Base-by-base conservation (phyloP, 139 green algal genomes). In the Coelastrella sp. region DNA sequence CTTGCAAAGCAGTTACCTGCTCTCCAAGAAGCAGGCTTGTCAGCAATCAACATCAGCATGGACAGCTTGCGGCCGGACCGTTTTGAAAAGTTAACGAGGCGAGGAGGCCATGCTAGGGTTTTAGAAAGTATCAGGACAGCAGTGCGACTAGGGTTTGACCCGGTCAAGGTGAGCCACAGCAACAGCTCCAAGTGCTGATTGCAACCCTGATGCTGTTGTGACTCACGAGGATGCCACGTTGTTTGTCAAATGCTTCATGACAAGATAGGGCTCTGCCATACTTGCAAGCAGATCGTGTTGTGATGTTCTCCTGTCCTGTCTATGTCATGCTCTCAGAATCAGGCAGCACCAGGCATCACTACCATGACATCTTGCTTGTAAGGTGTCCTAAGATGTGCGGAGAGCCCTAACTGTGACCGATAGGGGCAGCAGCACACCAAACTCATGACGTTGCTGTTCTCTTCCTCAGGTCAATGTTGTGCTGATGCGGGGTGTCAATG, bases 381-480 rank as follows among this genome's bases (percentile, higher is more conserved):
- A n/a, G n/a, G n/a, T n/a, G n/a, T n/a, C n/a, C n/a, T n/a, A n/a
- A n/a, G n/a, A n/a, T n/a, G n/a, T 57, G 32, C 25, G 5, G 5
- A 27, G 35, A 38, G 3, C n/a, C 13, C 34, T 15, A 32, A 23
- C 69, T 78, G 17, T 23, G 48, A 15, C 69, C 38, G 40, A n/a
- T n/a, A n/a, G n/a, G n/a, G n/a, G n/a, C n/a, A n/a, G n/a, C n/a
- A n/a, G n/a, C n/a, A n/a, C n/a, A n/a, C n/a, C n/a, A n/a, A n/a
- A n/a, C n/a, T 40, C 11, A n/a, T 78, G 34, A 25, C 34, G 32
- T 19, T 57, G 0, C 4, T 57, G 30, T 13, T 43, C 2, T n/a
- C n/a, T n/a, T n/a, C n/a, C n/a, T n/a, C 91, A 99, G 93, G 89
- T 99, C 5, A 99, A 99, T 83, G 95, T 97, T 48, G 97, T 99